A percentile compares a stretch with the other conserved stretches of the same genome.
Evolutionary conservation across 2,329 filamentous ascomycete genomes (phyloP).

Genomic region (Ascochyta viciae-villosae): DNA sequence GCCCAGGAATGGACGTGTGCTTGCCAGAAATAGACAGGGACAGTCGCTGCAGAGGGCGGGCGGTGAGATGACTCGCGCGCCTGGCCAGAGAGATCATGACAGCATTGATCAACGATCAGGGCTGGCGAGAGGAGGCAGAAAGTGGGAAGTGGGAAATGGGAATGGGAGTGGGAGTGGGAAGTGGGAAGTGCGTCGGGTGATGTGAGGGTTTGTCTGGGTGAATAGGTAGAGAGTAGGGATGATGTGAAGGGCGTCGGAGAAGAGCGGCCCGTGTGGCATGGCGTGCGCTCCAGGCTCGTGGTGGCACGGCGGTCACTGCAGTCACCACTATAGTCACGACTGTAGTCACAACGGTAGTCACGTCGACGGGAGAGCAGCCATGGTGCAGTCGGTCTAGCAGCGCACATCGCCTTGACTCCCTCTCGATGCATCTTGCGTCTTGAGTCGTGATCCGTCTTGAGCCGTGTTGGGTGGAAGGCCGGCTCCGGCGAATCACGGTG

Average conservation of each 20-base stretch:
- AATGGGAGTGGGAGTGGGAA: slow-evolving; percentile 1
- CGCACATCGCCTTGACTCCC: background rate
- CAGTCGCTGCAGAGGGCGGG: slow-evolving; percentile 28
- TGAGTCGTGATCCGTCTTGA: no score
- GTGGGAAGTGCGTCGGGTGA: slow-evolving; percentile 38
- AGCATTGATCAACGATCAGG: slow-evolving; percentile 25
- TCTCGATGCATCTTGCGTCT: slow-evolving; percentile 21
- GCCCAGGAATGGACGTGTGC: slow-evolving; percentile 21
- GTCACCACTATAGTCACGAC: slow-evolving; percentile 1
- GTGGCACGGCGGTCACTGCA: slow-evolving; percentile 19
- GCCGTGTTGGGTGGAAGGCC: background rate
- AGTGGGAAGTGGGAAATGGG: slow-evolving; percentile 15
- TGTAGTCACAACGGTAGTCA: background rate
- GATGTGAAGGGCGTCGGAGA: slow-evolving; percentile 14
- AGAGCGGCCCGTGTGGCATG: slow-evolving; percentile 27
- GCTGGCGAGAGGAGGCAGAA: slow-evolving; percentile 12
- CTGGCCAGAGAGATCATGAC: slow-evolving; percentile 39
- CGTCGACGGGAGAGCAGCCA: slow-evolving; percentile 18
- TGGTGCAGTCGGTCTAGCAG: slow-evolving; percentile 7
- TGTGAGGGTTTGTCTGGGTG: slow-evolving; percentile 18
- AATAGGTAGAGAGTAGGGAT: slow-evolving; percentile 8
- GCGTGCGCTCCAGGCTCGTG: slow-evolving; percentile 21
- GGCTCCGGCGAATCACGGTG: slow-evolving; percentile 31
- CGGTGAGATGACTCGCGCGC: slow-evolving; percentile 48
- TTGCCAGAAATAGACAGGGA: slow-evolving; percentile 31